These are phyloP conservation scores for Stagonosporopsis tanaceti DNA, from an alignment of 2,329 filamentous ascomycete species.

Conservation along the genomic window DNA sequence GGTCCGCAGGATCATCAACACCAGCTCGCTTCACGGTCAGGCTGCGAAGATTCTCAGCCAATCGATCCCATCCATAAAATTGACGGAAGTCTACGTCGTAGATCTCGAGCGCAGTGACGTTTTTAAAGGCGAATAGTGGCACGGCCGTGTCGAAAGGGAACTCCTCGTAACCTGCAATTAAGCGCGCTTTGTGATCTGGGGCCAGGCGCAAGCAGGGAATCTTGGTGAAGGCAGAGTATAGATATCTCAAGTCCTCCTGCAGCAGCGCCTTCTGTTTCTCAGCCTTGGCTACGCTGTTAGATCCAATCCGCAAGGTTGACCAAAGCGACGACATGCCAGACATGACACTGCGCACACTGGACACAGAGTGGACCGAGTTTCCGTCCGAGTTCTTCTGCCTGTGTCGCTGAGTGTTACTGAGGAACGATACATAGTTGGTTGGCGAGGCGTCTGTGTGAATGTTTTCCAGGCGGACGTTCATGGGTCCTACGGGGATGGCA, in stretches of 20 bases:
- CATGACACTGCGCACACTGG: slow-evolving; percentile 96
- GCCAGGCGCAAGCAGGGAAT: slow-evolving; percentile 89
- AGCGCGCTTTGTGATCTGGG: slow-evolving; percentile 88
- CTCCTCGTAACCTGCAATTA: slow-evolving; percentile 94
- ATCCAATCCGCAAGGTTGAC: slow-evolving; percentile 85
- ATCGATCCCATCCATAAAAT: slow-evolving; percentile 95
- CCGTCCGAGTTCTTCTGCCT: slow-evolving; percentile 82
- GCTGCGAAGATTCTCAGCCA: slow-evolving; percentile 90
- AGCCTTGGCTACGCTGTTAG: slow-evolving; percentile 79
- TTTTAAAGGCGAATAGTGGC: slow-evolving; percentile 96
- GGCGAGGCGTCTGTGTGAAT: slow-evolving; percentile 87
- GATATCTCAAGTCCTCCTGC: slow-evolving; percentile 88
- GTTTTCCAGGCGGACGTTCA: slow-evolving; percentile 95
- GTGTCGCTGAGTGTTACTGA: slow-evolving; percentile 81
- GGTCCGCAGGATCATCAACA: slow-evolving; percentile 87
- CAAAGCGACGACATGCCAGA: slow-evolving; percentile 94
- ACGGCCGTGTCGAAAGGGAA: slow-evolving; percentile 98
- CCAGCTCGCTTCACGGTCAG: slow-evolving; percentile 87
- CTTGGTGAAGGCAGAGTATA: slow-evolving; percentile 98
- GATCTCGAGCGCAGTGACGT: slow-evolving; percentile 90
- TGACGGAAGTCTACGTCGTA: slow-evolving; percentile 95
- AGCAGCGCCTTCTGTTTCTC: slow-evolving; percentile 89
- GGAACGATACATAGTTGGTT: slow-evolving; percentile 94
- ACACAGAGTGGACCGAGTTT: slow-evolving; percentile 93
- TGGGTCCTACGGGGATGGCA: slow-evolving; percentile 87